Conservation (phyloP, 108 stramenopile genomes). For the Nitzschia palea region DNA sequence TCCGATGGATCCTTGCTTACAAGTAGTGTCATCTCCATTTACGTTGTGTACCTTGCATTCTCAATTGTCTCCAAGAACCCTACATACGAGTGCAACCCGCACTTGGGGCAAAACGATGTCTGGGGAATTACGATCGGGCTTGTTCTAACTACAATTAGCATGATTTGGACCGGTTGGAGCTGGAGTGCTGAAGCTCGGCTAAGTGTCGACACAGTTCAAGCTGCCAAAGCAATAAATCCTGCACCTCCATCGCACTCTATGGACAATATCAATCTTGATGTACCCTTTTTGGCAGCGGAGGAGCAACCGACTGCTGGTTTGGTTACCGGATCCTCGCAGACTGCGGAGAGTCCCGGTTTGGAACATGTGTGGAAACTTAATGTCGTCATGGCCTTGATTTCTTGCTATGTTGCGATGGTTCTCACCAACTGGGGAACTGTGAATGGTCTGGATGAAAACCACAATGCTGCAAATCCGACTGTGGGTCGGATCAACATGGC, state of each 20-base stretch:
- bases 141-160: constrained; percentile 68
- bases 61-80: constrained; percentile 90
- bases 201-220: constrained; percentile 35
- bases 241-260: neutral
- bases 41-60: constrained; percentile 82
- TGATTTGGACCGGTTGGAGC: constrained; percentile 87
- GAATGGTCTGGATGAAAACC: constrained; percentile 46
- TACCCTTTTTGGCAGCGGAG: constrained; percentile 77
- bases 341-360: constrained; percentile 24
- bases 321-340: constrained; percentile 41
- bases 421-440: constrained; percentile 92
- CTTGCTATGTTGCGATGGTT: constrained; percentile 89
- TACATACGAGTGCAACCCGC: constrained; percentile 74
- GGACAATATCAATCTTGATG: constrained; percentile 54
- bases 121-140: constrained; percentile 80
- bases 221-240: constrained; percentile 31
- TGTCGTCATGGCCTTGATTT: constrained; percentile 74
- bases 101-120: constrained; percentile 66
- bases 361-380: constrained; percentile 87
- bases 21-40: constrained; percentile 78
- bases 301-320: constrained; percentile 56
- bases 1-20: constrained; percentile 87
- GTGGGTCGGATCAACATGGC: constrained; percentile 87
- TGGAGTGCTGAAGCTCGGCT: constrained; percentile 56
- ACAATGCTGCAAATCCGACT: constrained; percentile 80